phyloP scores from a whole-genome alignment of 345 rosid genomes.

The Iberis pinnata region DNA sequence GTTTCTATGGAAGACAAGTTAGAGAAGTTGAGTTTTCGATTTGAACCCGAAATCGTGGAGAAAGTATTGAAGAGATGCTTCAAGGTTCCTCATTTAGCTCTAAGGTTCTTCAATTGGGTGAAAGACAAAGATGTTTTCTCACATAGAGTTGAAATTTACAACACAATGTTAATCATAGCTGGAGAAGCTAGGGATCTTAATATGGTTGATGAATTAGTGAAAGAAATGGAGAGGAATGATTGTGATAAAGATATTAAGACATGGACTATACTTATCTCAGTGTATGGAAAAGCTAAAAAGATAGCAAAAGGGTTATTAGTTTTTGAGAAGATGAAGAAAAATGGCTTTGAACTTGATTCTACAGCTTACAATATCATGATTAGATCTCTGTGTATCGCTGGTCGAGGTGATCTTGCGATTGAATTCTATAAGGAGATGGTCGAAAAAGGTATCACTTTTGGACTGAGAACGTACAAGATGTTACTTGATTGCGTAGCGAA shows the following conservation, averaged over 20 bases:
- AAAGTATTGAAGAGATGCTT: slow-evolving; percentile 73
- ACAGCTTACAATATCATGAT: slow-evolving; percentile 42
- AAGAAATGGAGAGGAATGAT: slow-evolving; percentile 54
- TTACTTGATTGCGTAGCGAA: slow-evolving; percentile 42
- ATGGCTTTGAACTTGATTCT: slow-evolving; percentile 48
- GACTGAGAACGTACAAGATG: slow-evolving; percentile 45
- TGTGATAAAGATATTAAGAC: slow-evolving; percentile 55
- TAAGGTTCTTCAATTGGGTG: slow-evolving; percentile 69
- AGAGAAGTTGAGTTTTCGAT: slow-evolving; percentile 35
- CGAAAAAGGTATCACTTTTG: slow-evolving; percentile 45
- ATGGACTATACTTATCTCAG: slow-evolving; percentile 60
- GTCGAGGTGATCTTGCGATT: slow-evolving; percentile 55
- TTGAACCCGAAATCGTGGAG: slow-evolving; percentile 55
- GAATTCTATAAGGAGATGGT: slow-evolving; percentile 70
- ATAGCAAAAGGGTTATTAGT: slow-evolving; percentile 49
- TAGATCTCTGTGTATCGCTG: slow-evolving; percentile 44
- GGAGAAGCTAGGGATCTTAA: slow-evolving; percentile 53
- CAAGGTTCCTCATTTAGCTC: slow-evolving; percentile 67
- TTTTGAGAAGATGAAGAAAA: slow-evolving; percentile 58
- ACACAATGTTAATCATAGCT: slow-evolving; percentile 51
- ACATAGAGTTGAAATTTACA: slow-evolving; percentile 44
- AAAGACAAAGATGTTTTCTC: slow-evolving; percentile 42
- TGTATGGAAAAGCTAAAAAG: slow-evolving; percentile 56
- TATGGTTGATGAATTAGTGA: slow-evolving; percentile 42
- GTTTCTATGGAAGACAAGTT: slow-evolving; percentile 54